Percentiles rank a stretch among this genome's conserved stretches.
Conservation (phyloP, 2,329 filamentous ascomycete species). For the Trichoderma gracile region DNA sequence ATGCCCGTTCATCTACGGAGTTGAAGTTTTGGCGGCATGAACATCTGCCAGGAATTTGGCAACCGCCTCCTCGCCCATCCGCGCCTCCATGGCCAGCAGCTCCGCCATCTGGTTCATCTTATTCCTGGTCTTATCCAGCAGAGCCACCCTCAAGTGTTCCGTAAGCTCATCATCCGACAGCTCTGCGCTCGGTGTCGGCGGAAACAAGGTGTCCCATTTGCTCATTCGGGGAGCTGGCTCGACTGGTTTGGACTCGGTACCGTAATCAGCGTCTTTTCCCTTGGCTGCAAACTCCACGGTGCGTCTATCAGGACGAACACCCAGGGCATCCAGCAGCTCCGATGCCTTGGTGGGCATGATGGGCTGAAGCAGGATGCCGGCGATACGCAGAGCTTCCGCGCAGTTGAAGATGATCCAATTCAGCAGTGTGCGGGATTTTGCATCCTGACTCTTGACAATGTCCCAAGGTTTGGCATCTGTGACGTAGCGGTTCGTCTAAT, state of each 20-base stretch:
- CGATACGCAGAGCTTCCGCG: slow-evolving; percentile 75
- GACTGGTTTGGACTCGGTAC: slow-evolving; percentile 41
- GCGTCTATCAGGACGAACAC: slow-evolving; percentile 65
- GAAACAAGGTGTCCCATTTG: slow-evolving; percentile 52
- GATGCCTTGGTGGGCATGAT: slow-evolving; percentile 81
- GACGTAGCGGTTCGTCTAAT: slow-evolving; percentile 51
- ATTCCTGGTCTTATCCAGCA: slow-evolving; percentile 32
- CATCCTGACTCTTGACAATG: slow-evolving; percentile 44
- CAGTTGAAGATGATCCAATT: slow-evolving; percentile 67
- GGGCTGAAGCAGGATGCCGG: slow-evolving; percentile 83
- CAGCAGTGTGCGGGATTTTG: slow-evolving; percentile 44
- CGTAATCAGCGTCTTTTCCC: slow-evolving; percentile 70
- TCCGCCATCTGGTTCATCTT: slow-evolving; percentile 35
- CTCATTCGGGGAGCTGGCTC: slow-evolving; percentile 37
- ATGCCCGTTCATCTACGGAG: neutral
- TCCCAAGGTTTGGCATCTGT: slow-evolving; percentile 69
- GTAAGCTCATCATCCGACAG: slow-evolving; percentile 32
- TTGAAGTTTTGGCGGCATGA: slow-evolving; percentile 23
- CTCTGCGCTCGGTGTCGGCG: slow-evolving; percentile 41
- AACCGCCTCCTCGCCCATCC: slow-evolving; percentile 33
- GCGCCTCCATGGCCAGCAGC: slow-evolving; percentile 36
- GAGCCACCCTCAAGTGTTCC: slow-evolving; percentile 26
- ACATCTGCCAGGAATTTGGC: slow-evolving; percentile 30
- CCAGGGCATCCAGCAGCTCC: slow-evolving; percentile 73
- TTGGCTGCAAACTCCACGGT: slow-evolving; percentile 62